Conservation (phyloP, 306 rosid species). For the Phaseolus lunatus region DNA sequence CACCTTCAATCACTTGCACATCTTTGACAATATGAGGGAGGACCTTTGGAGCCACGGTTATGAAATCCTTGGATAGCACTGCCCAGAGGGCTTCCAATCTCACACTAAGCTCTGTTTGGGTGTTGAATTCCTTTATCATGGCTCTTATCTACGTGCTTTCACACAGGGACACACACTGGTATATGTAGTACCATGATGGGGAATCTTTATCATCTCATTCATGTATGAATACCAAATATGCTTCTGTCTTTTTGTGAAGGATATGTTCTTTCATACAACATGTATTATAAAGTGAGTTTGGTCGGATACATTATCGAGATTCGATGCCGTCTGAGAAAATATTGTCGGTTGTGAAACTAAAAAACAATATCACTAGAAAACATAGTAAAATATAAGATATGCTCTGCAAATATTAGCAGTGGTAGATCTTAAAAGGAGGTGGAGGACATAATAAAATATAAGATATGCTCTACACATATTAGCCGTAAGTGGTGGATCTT, state of each 20-base stretch:
- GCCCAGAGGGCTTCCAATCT: slow-evolving; percentile 61
- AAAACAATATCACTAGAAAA: slow-evolving; percentile 8
- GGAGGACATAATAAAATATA: too few relatives aligned
- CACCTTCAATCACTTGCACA: slow-evolving; percentile 69
- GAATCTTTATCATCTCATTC: slow-evolving; percentile 4
- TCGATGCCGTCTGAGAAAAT: slow-evolving; percentile 24
- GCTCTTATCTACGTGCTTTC: slow-evolving; percentile 9
- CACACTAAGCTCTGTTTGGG: slow-evolving; percentile 55
- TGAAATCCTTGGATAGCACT: slow-evolving; percentile 57
- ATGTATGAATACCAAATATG: background rate
- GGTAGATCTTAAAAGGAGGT: too few relatives aligned
- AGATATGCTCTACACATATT: too few relatives aligned
- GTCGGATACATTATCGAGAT: background rate
- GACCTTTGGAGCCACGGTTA: slow-evolving; percentile 50
- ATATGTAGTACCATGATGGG: background rate
- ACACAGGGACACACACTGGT: background rate
- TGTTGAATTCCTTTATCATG: slow-evolving; percentile 59
- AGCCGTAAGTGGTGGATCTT: too few relatives aligned
- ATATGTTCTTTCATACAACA: background rate
- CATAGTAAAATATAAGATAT: background rate
- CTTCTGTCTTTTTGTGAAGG: background rate
- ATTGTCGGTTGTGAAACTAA: slow-evolving; percentile 6
- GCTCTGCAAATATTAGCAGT: too few relatives aligned
- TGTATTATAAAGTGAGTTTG: background rate
- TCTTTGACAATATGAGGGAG: slow-evolving; percentile 59